These are phyloP conservation scores for Didymella keratinophila DNA, from an alignment of 2,329 filamentous ascomycete species.

Conservation along the genomic window DNA sequence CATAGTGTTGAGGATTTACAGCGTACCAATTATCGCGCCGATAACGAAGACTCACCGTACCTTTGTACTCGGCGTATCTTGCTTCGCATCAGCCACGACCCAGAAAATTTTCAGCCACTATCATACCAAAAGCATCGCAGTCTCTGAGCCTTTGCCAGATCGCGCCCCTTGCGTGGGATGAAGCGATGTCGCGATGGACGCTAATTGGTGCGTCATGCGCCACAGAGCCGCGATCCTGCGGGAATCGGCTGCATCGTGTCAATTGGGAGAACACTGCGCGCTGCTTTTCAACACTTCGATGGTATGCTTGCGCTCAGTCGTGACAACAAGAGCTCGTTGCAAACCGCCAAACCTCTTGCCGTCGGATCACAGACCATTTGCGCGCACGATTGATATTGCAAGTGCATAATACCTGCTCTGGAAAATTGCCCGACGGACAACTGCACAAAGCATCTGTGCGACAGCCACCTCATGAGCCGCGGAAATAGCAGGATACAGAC, in stretches of 20 bases:
- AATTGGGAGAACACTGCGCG: not conserved
- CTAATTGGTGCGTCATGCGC: conserved; percentile 22
- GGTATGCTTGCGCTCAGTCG: not conserved
- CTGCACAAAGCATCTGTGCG: not conserved
- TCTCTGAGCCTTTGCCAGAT: not conserved
- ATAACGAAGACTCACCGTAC: not conserved
- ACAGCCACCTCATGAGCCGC: not conserved
- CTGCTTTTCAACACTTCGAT: not conserved
- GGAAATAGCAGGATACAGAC: conserved; percentile 5
- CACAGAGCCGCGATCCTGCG: conserved; percentile 13
- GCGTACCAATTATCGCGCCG: not conserved
- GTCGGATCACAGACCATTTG: too few species aligned
- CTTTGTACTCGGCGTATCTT: conserved; percentile 12
- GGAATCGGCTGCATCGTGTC: conserved; percentile 1
- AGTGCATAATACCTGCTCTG: not conserved
- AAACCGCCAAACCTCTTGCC: not conserved
- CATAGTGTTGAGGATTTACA: not conserved
- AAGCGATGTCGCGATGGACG: conserved; percentile 19
- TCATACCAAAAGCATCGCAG: not conserved
- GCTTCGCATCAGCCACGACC: conserved; percentile 14
- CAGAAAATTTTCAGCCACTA: conserved; percentile 21
- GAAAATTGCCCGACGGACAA: conserved; percentile 7
- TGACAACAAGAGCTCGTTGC: not conserved
- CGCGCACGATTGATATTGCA: not conserved
- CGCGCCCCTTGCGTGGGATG: conserved; percentile 13